Conservation (phyloP, 108 stramenopile genomes). For the Pseudonitzschia delicatissima region DNA sequence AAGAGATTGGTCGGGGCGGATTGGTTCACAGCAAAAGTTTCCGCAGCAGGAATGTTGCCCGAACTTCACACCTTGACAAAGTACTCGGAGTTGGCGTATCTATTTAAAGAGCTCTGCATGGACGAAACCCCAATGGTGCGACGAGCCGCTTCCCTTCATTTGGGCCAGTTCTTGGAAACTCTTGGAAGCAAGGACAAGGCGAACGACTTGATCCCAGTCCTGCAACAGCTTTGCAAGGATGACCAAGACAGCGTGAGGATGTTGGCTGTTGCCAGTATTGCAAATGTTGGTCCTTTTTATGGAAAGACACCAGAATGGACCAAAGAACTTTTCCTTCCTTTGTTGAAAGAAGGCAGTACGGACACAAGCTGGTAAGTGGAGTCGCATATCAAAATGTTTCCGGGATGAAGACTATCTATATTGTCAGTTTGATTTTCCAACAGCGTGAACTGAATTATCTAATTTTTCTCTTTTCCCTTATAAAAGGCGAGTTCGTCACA, state of each 20-base stretch:
- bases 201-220: slow-evolving; percentile 63
- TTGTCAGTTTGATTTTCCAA: neutral
- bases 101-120: slow-evolving; percentile 73
- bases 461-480: neutral
- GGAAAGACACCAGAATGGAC: slow-evolving; percentile 60
- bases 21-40: slow-evolving; percentile 97
- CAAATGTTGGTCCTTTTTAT: slow-evolving; percentile 69
- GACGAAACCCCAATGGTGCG: slow-evolving; percentile 99
- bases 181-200: slow-evolving; percentile 34
- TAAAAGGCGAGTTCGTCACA: slow-evolving; percentile 89
- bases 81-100: slow-evolving; percentile 49
- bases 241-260: slow-evolving; percentile 96
- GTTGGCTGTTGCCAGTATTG: slow-evolving; percentile 77
- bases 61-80: slow-evolving; percentile 21
- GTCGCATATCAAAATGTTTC: too few relatives aligned
- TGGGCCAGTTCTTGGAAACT: slow-evolving; percentile 60
- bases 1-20: slow-evolving; percentile 83
- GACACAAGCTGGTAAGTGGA: slow-evolving; percentile 83
- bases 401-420: too few relatives aligned
- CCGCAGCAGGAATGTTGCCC: slow-evolving; percentile 77
- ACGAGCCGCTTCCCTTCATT: slow-evolving; percentile 74
- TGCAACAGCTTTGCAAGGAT: slow-evolving; percentile 81
- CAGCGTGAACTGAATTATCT: neutral
- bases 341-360: slow-evolving; percentile 68
- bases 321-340: slow-evolving; percentile 67